Evolutionary conservation across 768 basidiomycete genomes (phyloP).

Genomic region (Mrakia hoshinonis): DNA sequence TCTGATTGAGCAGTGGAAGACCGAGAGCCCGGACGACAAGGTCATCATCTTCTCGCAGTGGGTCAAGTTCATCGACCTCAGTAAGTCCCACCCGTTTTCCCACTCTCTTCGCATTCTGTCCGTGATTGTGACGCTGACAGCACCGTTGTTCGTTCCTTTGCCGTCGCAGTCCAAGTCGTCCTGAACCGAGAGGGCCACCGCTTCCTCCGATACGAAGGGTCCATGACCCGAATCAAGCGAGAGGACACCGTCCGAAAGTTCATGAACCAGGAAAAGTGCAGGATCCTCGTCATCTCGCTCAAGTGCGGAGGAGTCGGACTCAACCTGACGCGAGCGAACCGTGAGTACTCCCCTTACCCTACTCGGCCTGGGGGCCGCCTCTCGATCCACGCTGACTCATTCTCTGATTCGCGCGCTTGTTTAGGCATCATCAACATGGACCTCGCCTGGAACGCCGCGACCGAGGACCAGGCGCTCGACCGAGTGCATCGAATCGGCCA

Average conservation of each 20-base stretch:
- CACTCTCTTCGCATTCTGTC: no score
- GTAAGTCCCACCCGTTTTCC: no score
- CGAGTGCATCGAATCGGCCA: conserved; percentile 43
- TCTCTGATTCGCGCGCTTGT: neutral
- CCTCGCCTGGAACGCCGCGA: conserved; percentile 42
- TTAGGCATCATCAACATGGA: conserved; percentile 32
- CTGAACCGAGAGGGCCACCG: conserved; percentile 42
- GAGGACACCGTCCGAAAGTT: conserved; percentile 38
- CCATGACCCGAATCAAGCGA: conserved; percentile 38
- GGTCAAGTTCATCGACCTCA: conserved; percentile 56
- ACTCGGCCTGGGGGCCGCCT: neutral
- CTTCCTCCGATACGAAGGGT: conserved; percentile 37
- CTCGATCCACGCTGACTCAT: neutral
- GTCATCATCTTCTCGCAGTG: conserved; percentile 62
- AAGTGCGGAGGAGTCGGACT: conserved; percentile 38
- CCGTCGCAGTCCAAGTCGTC: conserved; percentile 50
- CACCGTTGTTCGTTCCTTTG: no score
- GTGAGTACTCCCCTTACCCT: conserved; percentile 34
- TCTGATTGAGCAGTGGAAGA: neutral
- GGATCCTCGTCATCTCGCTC: conserved; percentile 41
- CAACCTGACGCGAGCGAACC: conserved; percentile 32
- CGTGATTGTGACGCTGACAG: no score
- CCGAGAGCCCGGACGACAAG: conserved; percentile 46
- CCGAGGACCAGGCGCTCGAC: conserved; percentile 41
- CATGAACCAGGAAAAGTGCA: conserved; percentile 33